A percentile compares a stretch with the other conserved stretches of the same genome.
Evolutionary conservation across 768 basidiomycete species (phyloP).

Genomic region (Naematelia aurantialba): DNA sequence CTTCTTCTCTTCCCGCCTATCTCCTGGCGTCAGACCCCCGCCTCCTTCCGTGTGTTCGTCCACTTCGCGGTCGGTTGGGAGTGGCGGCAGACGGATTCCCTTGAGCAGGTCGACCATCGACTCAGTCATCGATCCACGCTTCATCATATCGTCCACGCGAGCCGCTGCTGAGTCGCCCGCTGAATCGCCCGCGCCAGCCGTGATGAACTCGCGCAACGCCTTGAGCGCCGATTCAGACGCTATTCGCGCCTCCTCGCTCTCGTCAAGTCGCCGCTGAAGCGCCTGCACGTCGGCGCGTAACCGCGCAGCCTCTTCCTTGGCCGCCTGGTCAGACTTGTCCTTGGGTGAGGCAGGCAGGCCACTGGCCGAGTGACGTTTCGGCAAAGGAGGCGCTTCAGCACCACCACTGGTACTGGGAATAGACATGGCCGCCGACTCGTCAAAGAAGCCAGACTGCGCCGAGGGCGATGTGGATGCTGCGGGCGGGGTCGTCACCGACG

Average conservation of each 20-base stretch:
- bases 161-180: background rate
- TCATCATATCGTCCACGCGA: conserved; percentile 2
- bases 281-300: conserved; percentile 61
- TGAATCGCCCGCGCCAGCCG: conserved; percentile 12
- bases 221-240: conserved; percentile 82
- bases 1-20: conserved; percentile 19
- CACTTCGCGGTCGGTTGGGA: conserved; percentile 50
- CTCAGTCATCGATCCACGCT: conserved; percentile 19
- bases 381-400: background rate
- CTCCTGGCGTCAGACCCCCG: background rate
- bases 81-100: conserved; percentile 48
- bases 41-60: conserved; percentile 11
- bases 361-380: background rate
- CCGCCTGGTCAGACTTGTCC: conserved; percentile 1
- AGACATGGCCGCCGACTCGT: background rate
- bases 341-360: background rate
- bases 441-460: background rate
- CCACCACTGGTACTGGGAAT: no score
- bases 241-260: conserved; percentile 76
- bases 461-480: background rate
- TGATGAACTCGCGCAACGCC: conserved; percentile 67
- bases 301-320: conserved; percentile 13
- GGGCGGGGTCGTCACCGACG: background rate
- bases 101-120: conserved; percentile 21
- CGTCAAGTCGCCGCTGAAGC: conserved; percentile 65